Evolutionary conservation across 2,329 filamentous ascomycete genomes (phyloP), one percentile per base, ranked within the genome.

Genomic region (Byssothecium circinans): DNA sequence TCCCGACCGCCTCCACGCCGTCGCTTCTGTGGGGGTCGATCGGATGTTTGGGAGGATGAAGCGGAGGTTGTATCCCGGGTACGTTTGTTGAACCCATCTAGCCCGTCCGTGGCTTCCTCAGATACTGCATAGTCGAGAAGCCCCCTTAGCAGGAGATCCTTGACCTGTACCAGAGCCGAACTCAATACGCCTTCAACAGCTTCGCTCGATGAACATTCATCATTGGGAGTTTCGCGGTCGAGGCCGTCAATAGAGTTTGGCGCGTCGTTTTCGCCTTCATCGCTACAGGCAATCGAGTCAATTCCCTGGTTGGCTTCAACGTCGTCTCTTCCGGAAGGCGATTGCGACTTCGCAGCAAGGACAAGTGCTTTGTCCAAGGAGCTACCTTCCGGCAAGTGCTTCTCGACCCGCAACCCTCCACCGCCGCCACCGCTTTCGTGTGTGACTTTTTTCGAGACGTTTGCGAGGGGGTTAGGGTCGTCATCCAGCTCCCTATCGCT

Each of bases 1-100:
- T 54, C 45, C 10, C 32, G 22, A 10, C 36, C 49, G n/a, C 19
- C 34, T 25, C 46, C 40, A 30, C 47, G 42, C n/a, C 19, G 5
- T 35, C 49, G 42, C 33, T 55, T 53, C 33, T 4, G 20, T 29
- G 22, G 37, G 7, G 37, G 37, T 3, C 22, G 37, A 27, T 40
- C 10, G 2, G 20, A 25, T 10, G 22, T 12, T 17, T 25, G 11
- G 4, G 20, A 29, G 11, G 37, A 40, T n/a, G 20, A 17, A 12
- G 37, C 8, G 15, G 37, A 40, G 2, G 3, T 40, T 15, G 37
- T 8, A 6, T 40, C 12, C 15, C 37, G 27, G 19, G 11, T 17
- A 12, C 37, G 20, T 40, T 40, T 40, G 19, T 8, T 18, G 20
- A 20, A 40, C 12, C 37, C 37, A 20, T 40, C 37, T 15, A 17